Percentiles rank a stretch among this genome's conserved stretches.
Conservation (phyloP, 306 rosid species). For the Glycine tomentella region DNA sequence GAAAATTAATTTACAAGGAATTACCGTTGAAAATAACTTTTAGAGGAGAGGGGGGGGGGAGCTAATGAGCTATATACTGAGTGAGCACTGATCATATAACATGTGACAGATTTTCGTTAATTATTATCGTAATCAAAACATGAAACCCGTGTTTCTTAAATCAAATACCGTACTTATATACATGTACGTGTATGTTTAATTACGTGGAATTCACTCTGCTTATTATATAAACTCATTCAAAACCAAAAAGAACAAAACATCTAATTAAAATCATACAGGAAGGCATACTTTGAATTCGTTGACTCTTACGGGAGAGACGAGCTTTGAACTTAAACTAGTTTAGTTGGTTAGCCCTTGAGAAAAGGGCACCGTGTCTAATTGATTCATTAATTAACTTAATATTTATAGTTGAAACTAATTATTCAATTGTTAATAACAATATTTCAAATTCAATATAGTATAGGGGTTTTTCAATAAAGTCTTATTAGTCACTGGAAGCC, state of each 20-base stretch:
- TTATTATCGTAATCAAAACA: too few relatives aligned
- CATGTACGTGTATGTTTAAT: not conserved
- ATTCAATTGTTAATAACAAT: too few relatives aligned
- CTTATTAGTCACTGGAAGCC: not conserved
- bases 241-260: not conserved
- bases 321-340: not conserved
- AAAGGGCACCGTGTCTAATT: not conserved
- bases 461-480: not conserved
- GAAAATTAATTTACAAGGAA: too few relatives aligned
- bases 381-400: not conserved
- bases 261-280: not conserved
- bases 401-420: not conserved
- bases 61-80: too few relatives aligned
- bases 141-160: not conserved
- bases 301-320: not conserved
- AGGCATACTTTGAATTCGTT: slow-evolving; percentile 1
- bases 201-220: too few relatives aligned
- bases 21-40: too few relatives aligned
- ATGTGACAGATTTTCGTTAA: too few relatives aligned
- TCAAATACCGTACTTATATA: not conserved
- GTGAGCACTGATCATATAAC: too few relatives aligned
- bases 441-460: not conserved
- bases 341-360: too few relatives aligned
- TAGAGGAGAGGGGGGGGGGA: too few relatives aligned
- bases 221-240: not conserved